Evolutionary conservation across 345 rosid species (phyloP), one percentile per base, ranked within the genome.

Genomic region (Turnera subulata): DNA sequence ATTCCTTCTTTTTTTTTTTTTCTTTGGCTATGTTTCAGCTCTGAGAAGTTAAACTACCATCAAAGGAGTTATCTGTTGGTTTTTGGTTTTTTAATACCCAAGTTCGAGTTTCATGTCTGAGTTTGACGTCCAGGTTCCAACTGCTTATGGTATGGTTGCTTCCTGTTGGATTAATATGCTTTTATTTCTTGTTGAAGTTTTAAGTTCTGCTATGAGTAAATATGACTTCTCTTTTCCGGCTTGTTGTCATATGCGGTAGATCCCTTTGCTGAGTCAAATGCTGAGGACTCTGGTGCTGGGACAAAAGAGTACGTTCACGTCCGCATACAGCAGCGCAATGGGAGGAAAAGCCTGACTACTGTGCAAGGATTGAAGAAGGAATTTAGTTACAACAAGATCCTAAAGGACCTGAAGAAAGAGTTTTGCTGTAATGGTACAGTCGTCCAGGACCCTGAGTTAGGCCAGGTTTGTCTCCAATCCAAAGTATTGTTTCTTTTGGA

Each of bases 361-460:
- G 76, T 67, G 56, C 76, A 67, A 23, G 72, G 72, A 13, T 65
- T 89, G 82, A 86, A 89, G 76, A 86, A 86, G 73, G 89, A 86
- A 56, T 89, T 80, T 67, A 86, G 94, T 76, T 89, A 89, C 52
- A 86, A 68, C 80, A 89, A 89, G 78, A 89, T 89, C 35, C 84
- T 89, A 40, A 86, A 89, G 68, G 97, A 86, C 74, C 91, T 89
- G 44, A 89, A 86, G 77, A 89, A 86, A 66, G 95, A 84, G 59
- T 89, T 89, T 70, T 89, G 97, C 80, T 86, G 97, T 80, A 89
- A 89, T 82, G 97, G 97, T 26, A 86, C 94, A 16, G 97, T 89
- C 32, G 97, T 89, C 45, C 84, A 89, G 80, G 97, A 86, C 69
- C 84, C 89, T 46, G 94, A 89, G 68, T 77, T 86, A 66, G 97